Evolutionary conservation across 2,329 filamentous ascomycete genomes (phyloP), one percentile per base, ranked within the genome.

Genomic region (Madurella mycetomatis): DNA sequence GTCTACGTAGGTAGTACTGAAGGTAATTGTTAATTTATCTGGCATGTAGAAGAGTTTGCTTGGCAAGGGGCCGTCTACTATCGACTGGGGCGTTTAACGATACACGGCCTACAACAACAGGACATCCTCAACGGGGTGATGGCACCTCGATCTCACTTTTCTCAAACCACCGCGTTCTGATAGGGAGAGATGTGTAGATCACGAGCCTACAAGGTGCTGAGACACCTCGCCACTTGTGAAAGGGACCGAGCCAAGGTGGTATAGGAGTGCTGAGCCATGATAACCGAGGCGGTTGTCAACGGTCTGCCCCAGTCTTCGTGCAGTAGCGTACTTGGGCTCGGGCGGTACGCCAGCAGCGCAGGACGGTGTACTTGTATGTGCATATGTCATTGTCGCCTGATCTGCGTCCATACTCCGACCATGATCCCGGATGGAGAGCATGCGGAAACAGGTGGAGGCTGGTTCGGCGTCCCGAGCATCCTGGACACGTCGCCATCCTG

Each of bases 381-480:
- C 31, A 31, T n/a, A 46, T 49, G 51, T 53, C 51, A 49, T 44
- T 49, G 19, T 54, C 46, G 42, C 31, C 51, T 54, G 51, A 54
- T 54, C 42, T 49, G 49, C 25, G 7, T 25, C 25, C 25, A 7
- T 40, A 30, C 34, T 39, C 12, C 9, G 17, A 37, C 49, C 51
- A 39, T 42, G 44, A 17, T 39, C 39, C 51, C 41, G 41, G 16
- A 16, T 16, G n/a, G 30, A 52, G 31, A 17, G 17, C 30, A 42
- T 40, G 18, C 18, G 40, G 12, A 15, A 25, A 25, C 25, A 17
- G 39, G 44, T 53, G 50, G 43, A 48, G 44, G 44, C 42, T 53
- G 51, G 44, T 32, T 48, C 18, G 44, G 11, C 34, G 37, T 47
- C 43, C 43, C 50, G 50, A 52, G 42, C 42, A 47, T 15, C 43